Conservation (phyloP, 2,329 filamentous ascomycete species). For the Pseudovirgaria hyperparasitica region DNA sequence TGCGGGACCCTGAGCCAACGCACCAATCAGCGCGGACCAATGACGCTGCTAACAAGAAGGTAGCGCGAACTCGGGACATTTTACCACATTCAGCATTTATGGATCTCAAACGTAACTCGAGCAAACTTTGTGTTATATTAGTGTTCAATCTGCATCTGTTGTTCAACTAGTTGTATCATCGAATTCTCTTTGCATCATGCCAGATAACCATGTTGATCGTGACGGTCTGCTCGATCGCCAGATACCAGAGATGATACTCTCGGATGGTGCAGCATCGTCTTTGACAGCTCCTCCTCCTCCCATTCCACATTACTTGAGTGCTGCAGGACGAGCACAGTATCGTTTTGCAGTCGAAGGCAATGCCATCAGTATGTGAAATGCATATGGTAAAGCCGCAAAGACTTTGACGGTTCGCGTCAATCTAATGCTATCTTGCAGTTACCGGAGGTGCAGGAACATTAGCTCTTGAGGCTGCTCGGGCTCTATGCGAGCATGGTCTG, state of each 20-base stretch:
- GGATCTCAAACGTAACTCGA: too few relatives aligned
- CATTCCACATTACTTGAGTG: slow-evolving; percentile 28
- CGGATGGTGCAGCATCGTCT: slow-evolving; percentile 27
- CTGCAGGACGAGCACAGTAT: slow-evolving; percentile 29
- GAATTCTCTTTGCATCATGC: too few relatives aligned
- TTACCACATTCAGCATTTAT: too few relatives aligned
- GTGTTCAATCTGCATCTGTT: too few relatives aligned
- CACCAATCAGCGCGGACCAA: too few relatives aligned
- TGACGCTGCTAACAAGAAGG: too few relatives aligned
- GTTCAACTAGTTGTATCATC: too few relatives aligned
- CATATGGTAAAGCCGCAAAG: not conserved
- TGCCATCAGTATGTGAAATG: slow-evolving; percentile 37
- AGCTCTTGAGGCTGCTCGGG: slow-evolving; percentile 43
- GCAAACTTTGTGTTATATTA: too few relatives aligned
- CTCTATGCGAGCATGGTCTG: slow-evolving; percentile 57
- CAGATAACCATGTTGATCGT: slow-evolving; percentile 25
- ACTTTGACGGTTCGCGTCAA: too few relatives aligned
- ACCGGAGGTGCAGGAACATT: slow-evolving; percentile 56
- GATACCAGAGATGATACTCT: slow-evolving; percentile 38
- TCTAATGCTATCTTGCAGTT: slow-evolving; percentile 23
- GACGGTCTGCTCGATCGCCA: slow-evolving; percentile 31
- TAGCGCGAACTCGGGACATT: too few relatives aligned
- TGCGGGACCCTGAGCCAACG: too few relatives aligned
- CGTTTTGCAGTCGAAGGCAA: slow-evolving; percentile 42
- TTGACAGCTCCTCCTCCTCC: slow-evolving; percentile 33